These are phyloP conservation scores for Trametes punicea DNA, from an alignment of 768 basidiomycete genomes.

Conservation along the genomic window DNA sequence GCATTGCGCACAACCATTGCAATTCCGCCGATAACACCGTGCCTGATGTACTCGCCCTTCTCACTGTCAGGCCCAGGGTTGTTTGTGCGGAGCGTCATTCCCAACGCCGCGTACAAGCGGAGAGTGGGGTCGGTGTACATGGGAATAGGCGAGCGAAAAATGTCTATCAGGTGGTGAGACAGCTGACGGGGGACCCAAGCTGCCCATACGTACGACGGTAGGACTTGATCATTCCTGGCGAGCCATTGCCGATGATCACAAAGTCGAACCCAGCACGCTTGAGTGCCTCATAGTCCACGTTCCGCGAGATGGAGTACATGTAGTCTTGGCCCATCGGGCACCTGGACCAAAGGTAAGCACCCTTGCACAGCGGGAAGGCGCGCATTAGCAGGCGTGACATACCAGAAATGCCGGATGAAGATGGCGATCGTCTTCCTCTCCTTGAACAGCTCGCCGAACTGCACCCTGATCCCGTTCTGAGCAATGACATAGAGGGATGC, in stretches of 20 bases:
- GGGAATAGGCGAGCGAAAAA: constrained; percentile 67
- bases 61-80: constrained; percentile 42
- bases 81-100: constrained; percentile 58
- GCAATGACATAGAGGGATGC: constrained; percentile 61
- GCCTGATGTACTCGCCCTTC: constrained; percentile 59
- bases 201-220: constrained; percentile 51
- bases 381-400: constrained; percentile 13
- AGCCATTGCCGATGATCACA: constrained; percentile 77
- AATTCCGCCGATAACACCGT: constrained; percentile 62
- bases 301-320: constrained; percentile 59
- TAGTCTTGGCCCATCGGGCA: constrained; percentile 89
- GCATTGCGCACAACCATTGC: constrained; percentile 73
- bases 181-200: background rate
- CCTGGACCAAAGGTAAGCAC: constrained; percentile 31
- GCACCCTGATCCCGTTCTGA: constrained; percentile 60
- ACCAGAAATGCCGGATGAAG: constrained; percentile 89
- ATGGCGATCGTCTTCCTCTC: constrained; percentile 63
- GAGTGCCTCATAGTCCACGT: constrained; percentile 46
- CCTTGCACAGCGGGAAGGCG: background rate
- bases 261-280: constrained; percentile 51
- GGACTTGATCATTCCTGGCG: constrained; percentile 69
- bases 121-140: constrained; percentile 80
- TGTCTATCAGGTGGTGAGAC: constrained; percentile 38
- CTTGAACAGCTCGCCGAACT: constrained; percentile 66
- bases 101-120: constrained; percentile 66